phyloP scores from a whole-genome alignment of 805 yeast species.

The Isabelozyma rhagii region DNA sequence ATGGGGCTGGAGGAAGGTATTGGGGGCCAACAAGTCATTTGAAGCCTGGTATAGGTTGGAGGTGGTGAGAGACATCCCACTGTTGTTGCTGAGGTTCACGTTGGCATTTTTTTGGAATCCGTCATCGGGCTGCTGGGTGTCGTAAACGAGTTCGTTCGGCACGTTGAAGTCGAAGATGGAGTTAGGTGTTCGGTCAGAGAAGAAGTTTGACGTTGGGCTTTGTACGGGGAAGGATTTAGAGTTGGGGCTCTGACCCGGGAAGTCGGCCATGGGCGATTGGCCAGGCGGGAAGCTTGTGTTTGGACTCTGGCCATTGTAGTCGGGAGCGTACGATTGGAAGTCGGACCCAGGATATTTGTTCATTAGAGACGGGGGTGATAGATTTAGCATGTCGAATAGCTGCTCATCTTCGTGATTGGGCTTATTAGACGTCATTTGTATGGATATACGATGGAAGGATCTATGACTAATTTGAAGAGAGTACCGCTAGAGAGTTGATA shows the following conservation, averaged over 20 bases:
- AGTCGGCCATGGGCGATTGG: too few species aligned
- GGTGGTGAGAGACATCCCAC: conserved; percentile 6
- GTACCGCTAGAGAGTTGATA: background rate
- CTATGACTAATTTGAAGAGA: background rate
- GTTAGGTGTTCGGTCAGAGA: conserved; percentile 12
- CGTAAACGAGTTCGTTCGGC: background rate
- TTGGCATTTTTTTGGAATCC: conserved; percentile 7
- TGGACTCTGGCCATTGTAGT: too few species aligned
- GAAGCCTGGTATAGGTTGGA: conserved; percentile 7
- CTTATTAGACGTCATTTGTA: conserved; percentile 6
- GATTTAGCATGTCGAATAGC: conserved; percentile 26
- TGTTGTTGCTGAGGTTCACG: conserved; percentile 4
- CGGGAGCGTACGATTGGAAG: background rate
- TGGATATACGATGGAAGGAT: background rate
- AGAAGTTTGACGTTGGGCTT: conserved; percentile 5
- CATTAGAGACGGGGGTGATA: conserved; percentile 21
- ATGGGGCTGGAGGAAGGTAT: conserved; percentile 14
- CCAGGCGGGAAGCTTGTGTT: too few species aligned
- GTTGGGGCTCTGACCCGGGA: background rate
- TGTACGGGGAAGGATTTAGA: background rate
- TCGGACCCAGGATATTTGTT: background rate
- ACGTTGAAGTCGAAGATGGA: background rate
- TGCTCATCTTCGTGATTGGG: conserved; percentile 19
- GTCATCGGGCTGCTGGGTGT: background rate
- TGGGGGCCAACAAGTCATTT: conserved; percentile 16